phyloP scores from a whole-genome alignment of 768 basidiomycete genomes.

The Trametes villosa region DNA sequence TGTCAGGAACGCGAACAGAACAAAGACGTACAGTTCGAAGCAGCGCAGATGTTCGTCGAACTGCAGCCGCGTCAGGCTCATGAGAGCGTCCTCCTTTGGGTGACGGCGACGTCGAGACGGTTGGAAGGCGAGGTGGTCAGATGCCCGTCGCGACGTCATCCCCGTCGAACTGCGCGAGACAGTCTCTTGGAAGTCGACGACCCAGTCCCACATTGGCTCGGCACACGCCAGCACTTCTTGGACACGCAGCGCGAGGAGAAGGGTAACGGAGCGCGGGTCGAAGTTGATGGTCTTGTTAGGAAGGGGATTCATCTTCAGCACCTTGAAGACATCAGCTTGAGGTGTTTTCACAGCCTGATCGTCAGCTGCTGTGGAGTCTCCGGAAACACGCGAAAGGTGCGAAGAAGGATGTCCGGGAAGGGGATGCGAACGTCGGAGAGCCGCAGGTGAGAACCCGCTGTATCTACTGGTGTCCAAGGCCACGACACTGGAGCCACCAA shows the following conservation, averaged over 20 bases:
- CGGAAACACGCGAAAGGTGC: background rate
- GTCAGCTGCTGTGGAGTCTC: background rate
- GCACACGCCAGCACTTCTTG: constrained; percentile 71
- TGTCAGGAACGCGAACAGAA: constrained; percentile 5
- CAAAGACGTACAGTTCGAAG: constrained; percentile 61
- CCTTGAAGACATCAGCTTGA: no score
- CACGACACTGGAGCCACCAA: constrained; percentile 13
- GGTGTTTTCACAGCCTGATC: background rate
- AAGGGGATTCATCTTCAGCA: constrained; percentile 40
- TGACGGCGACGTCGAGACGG: constrained; percentile 13
- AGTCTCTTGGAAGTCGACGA: constrained; percentile 48
- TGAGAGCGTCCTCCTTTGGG: constrained; percentile 38
- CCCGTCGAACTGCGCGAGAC: constrained; percentile 1
- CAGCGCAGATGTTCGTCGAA: constrained; percentile 61
- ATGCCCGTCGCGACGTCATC: background rate
- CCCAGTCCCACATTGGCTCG: constrained; percentile 84
- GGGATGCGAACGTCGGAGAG: background rate
- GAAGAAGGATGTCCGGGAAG: background rate
- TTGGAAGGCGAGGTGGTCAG: constrained; percentile 2
- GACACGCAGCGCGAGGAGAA: constrained; percentile 64
- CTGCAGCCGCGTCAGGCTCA: constrained; percentile 59
- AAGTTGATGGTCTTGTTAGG: constrained; percentile 59
- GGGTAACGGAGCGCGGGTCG: constrained; percentile 60
- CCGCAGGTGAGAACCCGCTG: constrained; percentile 23
- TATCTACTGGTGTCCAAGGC: constrained; percentile 22